These are phyloP conservation scores for Phytopythium cucurbitacearum DNA, from an alignment of 352 stramenopile genomes.

Conservation along the genomic window DNA sequence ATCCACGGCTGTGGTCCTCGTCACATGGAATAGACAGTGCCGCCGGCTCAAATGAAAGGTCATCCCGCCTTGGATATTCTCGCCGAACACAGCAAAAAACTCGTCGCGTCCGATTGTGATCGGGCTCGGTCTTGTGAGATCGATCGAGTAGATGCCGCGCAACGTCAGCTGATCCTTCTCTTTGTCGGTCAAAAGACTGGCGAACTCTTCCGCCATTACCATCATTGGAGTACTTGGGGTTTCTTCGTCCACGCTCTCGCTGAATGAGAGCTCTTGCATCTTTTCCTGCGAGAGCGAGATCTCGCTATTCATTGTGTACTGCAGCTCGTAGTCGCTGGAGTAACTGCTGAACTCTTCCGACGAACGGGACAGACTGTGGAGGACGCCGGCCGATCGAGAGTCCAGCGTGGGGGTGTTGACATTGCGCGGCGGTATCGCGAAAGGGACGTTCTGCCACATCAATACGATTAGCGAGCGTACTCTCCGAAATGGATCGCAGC, in stretches of 20 bases:
- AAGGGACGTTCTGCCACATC: too few species aligned
- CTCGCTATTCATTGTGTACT: constrained; percentile 6
- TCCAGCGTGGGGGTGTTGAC: too few species aligned
- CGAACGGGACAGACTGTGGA: too few species aligned
- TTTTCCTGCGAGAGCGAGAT: constrained; percentile 70
- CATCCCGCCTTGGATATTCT: constrained; percentile 51
- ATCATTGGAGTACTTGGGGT: constrained; percentile 18
- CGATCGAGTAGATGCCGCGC: constrained; percentile 42
- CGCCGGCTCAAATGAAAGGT: constrained; percentile 52
- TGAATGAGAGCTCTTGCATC: constrained; percentile 58
- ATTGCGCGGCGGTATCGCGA: too few species aligned
- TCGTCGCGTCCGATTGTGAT: constrained; percentile 43
- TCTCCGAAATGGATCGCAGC: too few species aligned
- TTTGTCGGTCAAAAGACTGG: constrained; percentile 28
- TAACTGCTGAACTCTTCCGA: too few species aligned
- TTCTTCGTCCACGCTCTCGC: constrained; percentile 35
- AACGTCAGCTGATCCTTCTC: constrained; percentile 45
- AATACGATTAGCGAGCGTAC: too few species aligned
- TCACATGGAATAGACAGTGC: constrained; percentile 63
- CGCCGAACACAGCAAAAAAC: constrained; percentile 64
- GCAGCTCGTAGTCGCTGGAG: too few species aligned
- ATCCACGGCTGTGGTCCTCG: constrained; percentile 18
- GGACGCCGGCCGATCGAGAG: too few species aligned
- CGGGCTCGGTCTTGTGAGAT: constrained; percentile 21
- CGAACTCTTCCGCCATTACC: constrained; percentile 34